Evolutionary conservation across 1,139 yeast species (phyloP).

Genomic region (Geotrichum cucujoidarum): DNA sequence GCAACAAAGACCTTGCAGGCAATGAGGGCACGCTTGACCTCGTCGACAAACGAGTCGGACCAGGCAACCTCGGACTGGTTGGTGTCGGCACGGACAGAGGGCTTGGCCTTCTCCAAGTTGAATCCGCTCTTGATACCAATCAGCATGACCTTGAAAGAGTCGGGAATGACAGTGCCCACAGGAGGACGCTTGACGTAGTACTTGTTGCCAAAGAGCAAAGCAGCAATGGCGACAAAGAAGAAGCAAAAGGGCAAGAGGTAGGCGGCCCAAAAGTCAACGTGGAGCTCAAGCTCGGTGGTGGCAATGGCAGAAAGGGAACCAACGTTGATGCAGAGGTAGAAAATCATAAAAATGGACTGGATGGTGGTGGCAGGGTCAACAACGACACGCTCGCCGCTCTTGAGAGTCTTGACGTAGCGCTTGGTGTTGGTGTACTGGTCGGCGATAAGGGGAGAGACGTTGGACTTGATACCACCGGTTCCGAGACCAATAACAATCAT

Average conservation of each 20-base stretch:
- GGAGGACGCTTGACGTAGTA: constrained; percentile 58
- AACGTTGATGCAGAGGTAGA: constrained; percentile 74
- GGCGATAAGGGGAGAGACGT: constrained; percentile 72
- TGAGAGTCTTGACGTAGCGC: constrained; percentile 55
- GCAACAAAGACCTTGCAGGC: constrained; percentile 62
- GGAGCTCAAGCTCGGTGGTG: constrained; percentile 65
- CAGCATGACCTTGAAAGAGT: constrained; percentile 48
- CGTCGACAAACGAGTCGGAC: constrained; percentile 60
- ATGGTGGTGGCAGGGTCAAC: constrained; percentile 67
- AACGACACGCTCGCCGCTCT: constrained; percentile 62
- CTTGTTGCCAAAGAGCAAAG: constrained; percentile 53
- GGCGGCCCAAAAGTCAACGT: constrained; percentile 75
- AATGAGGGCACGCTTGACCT: constrained; percentile 51
- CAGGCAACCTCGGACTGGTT: constrained; percentile 48
- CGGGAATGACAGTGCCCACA: constrained; percentile 56
- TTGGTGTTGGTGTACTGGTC: constrained; percentile 61
- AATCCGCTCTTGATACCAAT: constrained; percentile 48
- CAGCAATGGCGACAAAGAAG: constrained; percentile 56
- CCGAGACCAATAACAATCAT: constrained; percentile 70
- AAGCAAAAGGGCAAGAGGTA: constrained; percentile 60
- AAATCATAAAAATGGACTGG: constrained; percentile 69
- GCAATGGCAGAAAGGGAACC: constrained; percentile 78
- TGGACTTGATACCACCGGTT: constrained; percentile 78
- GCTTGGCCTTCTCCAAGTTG: constrained; percentile 52
- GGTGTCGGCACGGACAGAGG: constrained; percentile 40